Conservation (phyloP, 768 basidiomycete genomes). For the Phylloporus arenicola region DNA sequence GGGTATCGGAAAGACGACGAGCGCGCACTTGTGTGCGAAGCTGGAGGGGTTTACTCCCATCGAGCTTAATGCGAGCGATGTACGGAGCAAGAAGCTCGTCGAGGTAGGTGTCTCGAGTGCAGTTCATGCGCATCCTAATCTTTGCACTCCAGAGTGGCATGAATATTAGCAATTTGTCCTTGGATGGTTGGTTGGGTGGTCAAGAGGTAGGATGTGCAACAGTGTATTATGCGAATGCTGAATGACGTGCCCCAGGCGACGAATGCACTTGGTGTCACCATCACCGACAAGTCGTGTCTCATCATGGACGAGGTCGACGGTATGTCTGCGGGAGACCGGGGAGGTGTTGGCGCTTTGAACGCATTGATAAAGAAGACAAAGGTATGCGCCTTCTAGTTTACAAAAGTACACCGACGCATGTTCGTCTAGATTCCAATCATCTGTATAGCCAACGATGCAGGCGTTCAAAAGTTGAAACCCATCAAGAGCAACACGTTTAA, state of each 20-base stretch:
- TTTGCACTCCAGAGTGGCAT: conserved; percentile 59
- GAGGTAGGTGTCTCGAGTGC: conserved; percentile 49
- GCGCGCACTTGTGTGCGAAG: conserved; percentile 88
- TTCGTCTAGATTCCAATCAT: conserved; percentile 81
- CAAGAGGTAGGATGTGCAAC: conserved; percentile 42
- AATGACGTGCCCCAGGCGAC: conserved; percentile 36
- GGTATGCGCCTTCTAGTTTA: conserved; percentile 34
- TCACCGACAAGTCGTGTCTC: conserved; percentile 78
- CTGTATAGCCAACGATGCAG: conserved; percentile 90
- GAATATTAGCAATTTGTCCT: conserved; percentile 82
- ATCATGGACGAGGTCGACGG: conserved; percentile 99
- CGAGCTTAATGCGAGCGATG: conserved; percentile 94
- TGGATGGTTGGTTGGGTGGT: conserved; percentile 81
- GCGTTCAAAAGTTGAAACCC: conserved; percentile 88
- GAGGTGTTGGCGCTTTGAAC: conserved; percentile 91
- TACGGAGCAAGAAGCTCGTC: conserved; percentile 92
- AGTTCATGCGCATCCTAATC: not conserved
- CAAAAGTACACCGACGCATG: not conserved
- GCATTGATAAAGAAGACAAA: conserved; percentile 90
- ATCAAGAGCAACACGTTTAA: conserved; percentile 64
- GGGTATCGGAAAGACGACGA: conserved; percentile 96
- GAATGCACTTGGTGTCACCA: conserved; percentile 63
- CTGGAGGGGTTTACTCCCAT: conserved; percentile 89
- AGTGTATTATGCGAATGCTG: not conserved
- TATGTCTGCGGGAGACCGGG: conserved; percentile 96